These are phyloP conservation scores for Westerdykella sp. DNA, from an alignment of 2,329 filamentous ascomycete species.

Conservation along the genomic window DNA sequence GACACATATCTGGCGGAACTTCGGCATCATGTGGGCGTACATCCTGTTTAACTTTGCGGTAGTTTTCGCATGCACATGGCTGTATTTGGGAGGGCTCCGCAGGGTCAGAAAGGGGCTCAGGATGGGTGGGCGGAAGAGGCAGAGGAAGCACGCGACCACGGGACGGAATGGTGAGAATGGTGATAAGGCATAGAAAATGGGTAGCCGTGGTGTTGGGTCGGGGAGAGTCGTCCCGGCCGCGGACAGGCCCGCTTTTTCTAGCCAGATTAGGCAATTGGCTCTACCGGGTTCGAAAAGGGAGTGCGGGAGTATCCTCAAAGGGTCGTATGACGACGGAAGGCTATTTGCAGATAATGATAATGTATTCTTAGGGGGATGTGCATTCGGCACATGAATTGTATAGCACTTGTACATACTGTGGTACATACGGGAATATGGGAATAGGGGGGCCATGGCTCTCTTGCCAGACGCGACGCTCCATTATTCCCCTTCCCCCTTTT, in stretches of 20 bases:
- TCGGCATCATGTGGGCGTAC: constrained; percentile 59
- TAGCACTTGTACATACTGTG: no score
- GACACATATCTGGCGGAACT: constrained; percentile 58
- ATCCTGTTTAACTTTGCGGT: constrained; percentile 58
- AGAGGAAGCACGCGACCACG: constrained; percentile 10
- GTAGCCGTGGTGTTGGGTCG: constrained; percentile 13
- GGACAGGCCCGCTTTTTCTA: constrained; percentile 10
- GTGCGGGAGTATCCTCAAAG: background rate
- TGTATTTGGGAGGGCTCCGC: constrained; percentile 45
- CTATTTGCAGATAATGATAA: no score
- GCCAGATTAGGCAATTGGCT: background rate
- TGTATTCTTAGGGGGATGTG: no score
- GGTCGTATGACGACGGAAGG: no score
- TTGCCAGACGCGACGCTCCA: no score
- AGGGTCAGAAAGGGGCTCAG: constrained; percentile 34
- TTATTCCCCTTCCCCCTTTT: no score
- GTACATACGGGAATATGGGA: no score
- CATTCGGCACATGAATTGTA: no score
- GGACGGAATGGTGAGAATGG: constrained; percentile 15
- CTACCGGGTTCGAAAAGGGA: background rate
- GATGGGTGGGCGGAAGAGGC: constrained; percentile 28
- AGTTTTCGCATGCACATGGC: constrained; percentile 50
- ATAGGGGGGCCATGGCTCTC: no score
- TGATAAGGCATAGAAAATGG: constrained; percentile 15
- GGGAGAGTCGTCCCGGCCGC: constrained; percentile 21